phyloP scores from a whole-genome alignment of 176 grass and related monocot genomes.

The Aegilops longissima region DNA sequence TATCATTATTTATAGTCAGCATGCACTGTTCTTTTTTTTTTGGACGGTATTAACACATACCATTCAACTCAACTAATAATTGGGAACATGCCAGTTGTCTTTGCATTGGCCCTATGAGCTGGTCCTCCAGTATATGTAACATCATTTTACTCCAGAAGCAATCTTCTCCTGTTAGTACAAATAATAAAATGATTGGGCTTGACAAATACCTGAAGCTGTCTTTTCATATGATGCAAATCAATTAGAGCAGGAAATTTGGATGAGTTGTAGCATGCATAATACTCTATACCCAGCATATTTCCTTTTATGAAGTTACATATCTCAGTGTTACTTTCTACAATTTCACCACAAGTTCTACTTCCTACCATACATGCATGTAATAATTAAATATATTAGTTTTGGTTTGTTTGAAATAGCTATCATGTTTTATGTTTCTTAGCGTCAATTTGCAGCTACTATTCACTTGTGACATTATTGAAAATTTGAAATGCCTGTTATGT shows the following conservation, averaged over 20 bases:
- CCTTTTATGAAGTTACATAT: not conserved
- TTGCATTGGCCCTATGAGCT: not conserved
- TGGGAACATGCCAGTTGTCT: not conserved
- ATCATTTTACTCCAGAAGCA: not conserved
- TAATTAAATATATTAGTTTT: not conserved
- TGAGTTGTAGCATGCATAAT: not conserved
- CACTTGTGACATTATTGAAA: slow-evolving; percentile 14
- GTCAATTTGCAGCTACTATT: not conserved
- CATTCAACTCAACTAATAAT: slow-evolving; percentile 12
- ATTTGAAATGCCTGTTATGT: not conserved
- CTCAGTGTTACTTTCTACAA: not conserved
- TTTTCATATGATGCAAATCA: slow-evolving; percentile 3
- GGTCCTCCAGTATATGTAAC: not conserved
- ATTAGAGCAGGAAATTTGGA: slow-evolving; percentile 1
- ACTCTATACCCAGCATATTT: not conserved
- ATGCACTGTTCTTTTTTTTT: not conserved
- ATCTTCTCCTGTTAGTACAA: not conserved
- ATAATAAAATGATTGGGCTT: not conserved
- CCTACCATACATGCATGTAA: not conserved
- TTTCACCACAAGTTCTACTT: not conserved
- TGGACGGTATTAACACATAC: not conserved
- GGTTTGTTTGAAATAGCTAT: not conserved
- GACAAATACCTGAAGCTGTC: not conserved
- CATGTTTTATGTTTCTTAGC: not conserved
- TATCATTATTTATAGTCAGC: slow-evolving; percentile 16